Base-by-base conservation (phyloP, 371 early-diverging fungal species). In the Conidiobolus coronatus region DNA sequence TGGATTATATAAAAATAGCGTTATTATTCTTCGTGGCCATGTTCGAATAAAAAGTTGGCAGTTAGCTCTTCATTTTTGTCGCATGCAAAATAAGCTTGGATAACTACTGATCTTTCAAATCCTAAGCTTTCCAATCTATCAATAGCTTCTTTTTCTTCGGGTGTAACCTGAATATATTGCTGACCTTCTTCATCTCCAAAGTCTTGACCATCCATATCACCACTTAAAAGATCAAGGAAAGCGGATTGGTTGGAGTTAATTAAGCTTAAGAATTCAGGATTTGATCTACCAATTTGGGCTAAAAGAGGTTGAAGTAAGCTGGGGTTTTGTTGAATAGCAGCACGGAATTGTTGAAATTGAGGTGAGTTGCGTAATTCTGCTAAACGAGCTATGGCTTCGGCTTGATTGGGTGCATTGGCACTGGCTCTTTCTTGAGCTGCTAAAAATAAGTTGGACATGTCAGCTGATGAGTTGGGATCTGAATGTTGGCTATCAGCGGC, bases 41-140 rank as follows among this genome's bases (percentile, higher is more conserved):
- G 67, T 20, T 93, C 92, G 64, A 93, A 88, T 60, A 95, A 57
- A 58, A 81, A 94, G 61, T 93, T 93, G 33, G 94, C 96, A 1
- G 96, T 88, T 54, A 91, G 56, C 58, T 92, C 85, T 70, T 96
- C 96, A 62, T 94, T 86, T 62, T 87, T 89, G 52, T 96, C 96
- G 58, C 96, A 96, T 9, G 89, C 89, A 58, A 96, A 72, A 63
- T 73, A 96, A 21, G 94, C 96, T 65, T 91, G 88, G 50, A 89
- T 73, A 20, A 75, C 96, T 13, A 61, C 48, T 42, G 62, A 66
- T 36, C 86, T 68, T 45, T 74, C 75, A 58, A 96, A 94, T 11
- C 96, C 96, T 36, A 94, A 64, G n/a, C 66, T 83, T 53, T 70
- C 59, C 69, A 81, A 79, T 54, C 93, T 70, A 48, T 85, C 79